These are phyloP conservation scores for Bonia amplexicaulis DNA, from an alignment of 176 grass and related monocot species.

Conservation along the genomic window DNA sequence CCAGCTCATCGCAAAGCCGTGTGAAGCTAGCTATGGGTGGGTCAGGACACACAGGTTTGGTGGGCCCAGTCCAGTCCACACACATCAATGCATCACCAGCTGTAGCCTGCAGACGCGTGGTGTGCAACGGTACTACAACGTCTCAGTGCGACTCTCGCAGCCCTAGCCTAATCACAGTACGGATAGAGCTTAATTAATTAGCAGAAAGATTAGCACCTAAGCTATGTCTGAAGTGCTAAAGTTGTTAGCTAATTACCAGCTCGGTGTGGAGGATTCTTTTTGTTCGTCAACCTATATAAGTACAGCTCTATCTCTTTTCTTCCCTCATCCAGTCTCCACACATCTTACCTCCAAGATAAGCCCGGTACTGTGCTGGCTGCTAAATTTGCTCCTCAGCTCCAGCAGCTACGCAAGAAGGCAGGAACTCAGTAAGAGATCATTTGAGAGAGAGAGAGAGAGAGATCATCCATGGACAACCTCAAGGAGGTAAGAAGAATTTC, in stretches of 20 bases:
- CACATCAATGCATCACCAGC: background rate
- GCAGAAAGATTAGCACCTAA: conserved; percentile 7
- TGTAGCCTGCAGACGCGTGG: conserved; percentile 24
- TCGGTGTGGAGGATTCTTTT: background rate
- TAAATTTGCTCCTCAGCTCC: conserved; percentile 23
- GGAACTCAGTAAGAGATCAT: background rate
- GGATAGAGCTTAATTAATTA: background rate
- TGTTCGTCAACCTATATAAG: conserved; percentile 29
- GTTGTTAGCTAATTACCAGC: conserved; percentile 18
- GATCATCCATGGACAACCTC: conserved; percentile 59
- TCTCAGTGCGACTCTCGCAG: background rate
- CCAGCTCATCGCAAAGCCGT: too few species aligned
- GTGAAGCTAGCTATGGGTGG: too few species aligned
- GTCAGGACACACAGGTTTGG: too few species aligned
- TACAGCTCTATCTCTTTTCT: background rate
- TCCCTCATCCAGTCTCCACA: background rate
- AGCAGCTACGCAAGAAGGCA: background rate
- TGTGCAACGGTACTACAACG: background rate
- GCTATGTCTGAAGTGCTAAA: conserved; percentile 16
- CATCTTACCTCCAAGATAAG: conserved; percentile 18
- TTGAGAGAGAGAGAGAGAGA: background rate
- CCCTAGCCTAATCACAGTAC: background rate
- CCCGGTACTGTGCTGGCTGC: conserved; percentile 25
- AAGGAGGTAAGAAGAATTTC: conserved; percentile 48
- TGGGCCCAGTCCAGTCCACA: too few species aligned